Evolutionary conservation across 257 asterid species (phyloP), one percentile per base, ranked within the genome.

Genomic region (Nicotiana obtusifolia): DNA sequence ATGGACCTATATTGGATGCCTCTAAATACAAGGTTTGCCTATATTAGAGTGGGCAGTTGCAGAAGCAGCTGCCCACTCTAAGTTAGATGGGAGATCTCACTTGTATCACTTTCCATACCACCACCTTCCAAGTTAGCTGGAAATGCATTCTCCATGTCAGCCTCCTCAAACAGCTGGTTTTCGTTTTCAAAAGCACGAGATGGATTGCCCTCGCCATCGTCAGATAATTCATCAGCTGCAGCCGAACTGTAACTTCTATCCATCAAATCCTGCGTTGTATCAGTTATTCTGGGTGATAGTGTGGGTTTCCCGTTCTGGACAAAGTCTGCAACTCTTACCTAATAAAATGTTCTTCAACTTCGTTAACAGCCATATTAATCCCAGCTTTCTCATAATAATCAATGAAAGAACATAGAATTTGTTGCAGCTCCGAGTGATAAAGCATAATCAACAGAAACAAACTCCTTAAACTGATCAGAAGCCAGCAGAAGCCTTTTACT

Each of bases 321-420:
- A 15, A 89, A 81, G 83, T 92, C 99, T 52, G 90, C 91, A 77
- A 92, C 97, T 88, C 97, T 86, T 86, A 95, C 90, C 98, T 94
- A 84, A 37, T n/a, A 77, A 33, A 56, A 83, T 69, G 52, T 24
- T 82, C 20, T 64, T 7, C 16, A 69, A 69, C 33, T 84, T 62
- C 3, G 24, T 68, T 13, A 62, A 37, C 41, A 47, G 81, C 65
- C 57, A 56, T 37, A 82, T 53, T 37, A 24, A 24, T 15, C 22
- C 26, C 26, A 73, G 59, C 41, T 31, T 33, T 49, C 59, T 75
- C 17, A 75, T 9, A 75, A 73, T 47, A 71, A 26, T 65, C 52
- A 52, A 35, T 16, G 14, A 57, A 28, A 64, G 54, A 54, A 80
- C 31, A 62, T 20, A 47, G 62, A 44, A 75, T 19, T 24, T 49